These are phyloP conservation scores for Excoecaria agallocha DNA, from an alignment of 345 rosid species.

Conservation along the genomic window DNA sequence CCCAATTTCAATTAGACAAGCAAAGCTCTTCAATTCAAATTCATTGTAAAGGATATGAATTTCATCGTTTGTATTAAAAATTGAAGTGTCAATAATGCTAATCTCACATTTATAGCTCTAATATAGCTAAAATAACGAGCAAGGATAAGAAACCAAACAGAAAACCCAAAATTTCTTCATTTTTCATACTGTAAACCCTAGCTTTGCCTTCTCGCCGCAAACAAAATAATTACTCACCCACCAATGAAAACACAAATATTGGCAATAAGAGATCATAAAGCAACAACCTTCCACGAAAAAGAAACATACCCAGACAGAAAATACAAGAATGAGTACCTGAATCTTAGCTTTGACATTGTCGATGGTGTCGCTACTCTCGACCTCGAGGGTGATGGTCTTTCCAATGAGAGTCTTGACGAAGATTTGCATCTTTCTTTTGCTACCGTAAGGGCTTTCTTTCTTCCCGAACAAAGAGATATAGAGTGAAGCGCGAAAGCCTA, in stretches of 20 bases:
- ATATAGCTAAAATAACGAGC: neutral
- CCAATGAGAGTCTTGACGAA: slow-evolving; percentile 24
- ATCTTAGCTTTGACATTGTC: slow-evolving; percentile 28
- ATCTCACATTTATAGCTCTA: neutral
- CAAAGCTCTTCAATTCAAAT: neutral
- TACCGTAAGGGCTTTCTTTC: neutral
- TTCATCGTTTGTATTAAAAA: neutral
- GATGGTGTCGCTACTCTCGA: slow-evolving; percentile 28
- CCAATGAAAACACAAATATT: neutral
- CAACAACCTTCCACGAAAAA: neutral
- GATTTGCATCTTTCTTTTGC: slow-evolving; percentile 19
- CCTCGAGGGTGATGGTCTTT: slow-evolving; percentile 27
- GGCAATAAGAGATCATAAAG: neutral
- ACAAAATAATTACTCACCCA: neutral
- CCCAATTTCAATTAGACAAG: neutral
- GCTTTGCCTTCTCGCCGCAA: neutral
- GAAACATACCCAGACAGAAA: neutral
- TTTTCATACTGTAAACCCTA: neutral
- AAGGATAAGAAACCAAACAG: neutral
- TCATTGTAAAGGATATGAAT: neutral
- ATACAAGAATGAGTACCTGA: slow-evolving; percentile 12
- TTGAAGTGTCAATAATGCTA: neutral
- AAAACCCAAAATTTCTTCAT: neutral
- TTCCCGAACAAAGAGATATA: neutral
- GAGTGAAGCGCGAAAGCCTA: neutral